Evolutionary conservation across 495 filamentous ascomycete genomes (phyloP).

Genomic region (Pseudotulostoma volvatum): DNA sequence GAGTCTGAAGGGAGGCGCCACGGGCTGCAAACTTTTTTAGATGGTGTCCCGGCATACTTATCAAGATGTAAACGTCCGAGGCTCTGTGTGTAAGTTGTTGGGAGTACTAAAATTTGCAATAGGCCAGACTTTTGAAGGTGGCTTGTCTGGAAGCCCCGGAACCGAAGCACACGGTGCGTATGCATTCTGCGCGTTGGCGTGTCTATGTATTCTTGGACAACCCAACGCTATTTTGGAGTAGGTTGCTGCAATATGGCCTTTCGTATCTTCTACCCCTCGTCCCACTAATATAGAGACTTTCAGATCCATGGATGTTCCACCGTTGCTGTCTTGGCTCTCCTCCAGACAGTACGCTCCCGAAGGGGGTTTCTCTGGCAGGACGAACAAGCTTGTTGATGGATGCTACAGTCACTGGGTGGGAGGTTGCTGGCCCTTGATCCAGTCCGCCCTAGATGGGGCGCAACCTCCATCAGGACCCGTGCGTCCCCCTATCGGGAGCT

Average conservation of each 20-base stretch:
- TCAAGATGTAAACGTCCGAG: conserved; percentile 46
- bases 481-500: conserved; percentile 17
- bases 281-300: conserved; percentile 10
- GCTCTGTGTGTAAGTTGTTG: conserved; percentile 2
- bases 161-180: conserved; percentile 92
- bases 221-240: conserved; percentile 56
- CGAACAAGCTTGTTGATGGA: conserved; percentile 96
- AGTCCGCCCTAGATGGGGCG: conserved; percentile 52
- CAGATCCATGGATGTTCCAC: conserved; percentile 62
- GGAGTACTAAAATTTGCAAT: conserved; percentile 4
- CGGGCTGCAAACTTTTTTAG: conserved; percentile 39
- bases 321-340: conserved; percentile 72
- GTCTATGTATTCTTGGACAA: conserved; percentile 63
- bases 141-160: conserved; percentile 65
- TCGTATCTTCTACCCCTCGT: neutral
- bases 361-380: conserved; percentile 78
- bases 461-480: conserved; percentile 10
- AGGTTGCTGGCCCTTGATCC: conserved; percentile 77
- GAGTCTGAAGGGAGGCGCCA: conserved; percentile 34
- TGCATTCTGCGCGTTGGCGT: conserved; percentile 85
- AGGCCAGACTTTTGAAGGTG: conserved; percentile 92
- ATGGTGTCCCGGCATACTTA: conserved; percentile 62
- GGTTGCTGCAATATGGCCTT: conserved; percentile 7
- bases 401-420: conserved; percentile 98
- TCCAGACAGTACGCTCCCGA: conserved; percentile 81